These are phyloP conservation scores for Liriodendron chinense DNA, from an alignment of 164 flowering plant genomes.

Conservation along the genomic window DNA sequence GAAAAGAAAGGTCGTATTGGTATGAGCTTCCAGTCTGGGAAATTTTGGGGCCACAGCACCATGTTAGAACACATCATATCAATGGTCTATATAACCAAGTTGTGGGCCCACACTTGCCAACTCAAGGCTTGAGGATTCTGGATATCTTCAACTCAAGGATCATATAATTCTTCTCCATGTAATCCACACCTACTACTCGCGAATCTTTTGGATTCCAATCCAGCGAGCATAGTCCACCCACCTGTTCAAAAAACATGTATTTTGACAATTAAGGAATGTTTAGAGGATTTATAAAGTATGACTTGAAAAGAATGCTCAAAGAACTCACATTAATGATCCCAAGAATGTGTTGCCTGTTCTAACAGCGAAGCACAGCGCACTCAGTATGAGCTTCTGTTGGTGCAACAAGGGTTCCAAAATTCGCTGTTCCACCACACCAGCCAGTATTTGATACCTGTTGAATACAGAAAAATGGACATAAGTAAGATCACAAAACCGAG, in stretches of 20 bases:
- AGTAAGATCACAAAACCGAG: too few relatives aligned
- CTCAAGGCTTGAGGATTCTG: not conserved
- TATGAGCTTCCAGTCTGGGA: not conserved
- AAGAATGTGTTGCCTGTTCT: conserved; percentile 94
- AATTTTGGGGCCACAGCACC: not conserved
- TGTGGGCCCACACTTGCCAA: not conserved
- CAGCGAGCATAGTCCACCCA: conserved; percentile 97
- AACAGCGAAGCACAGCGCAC: conserved; percentile 88
- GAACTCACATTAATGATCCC: conserved; percentile 88
- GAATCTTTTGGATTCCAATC: conserved; percentile 72
- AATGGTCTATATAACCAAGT: not conserved
- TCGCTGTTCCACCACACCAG: conserved; percentile 92
- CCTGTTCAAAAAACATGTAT: conserved; percentile 38
- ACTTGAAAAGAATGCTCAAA: not conserved
- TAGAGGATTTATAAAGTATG: not conserved
- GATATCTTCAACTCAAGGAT: not conserved
- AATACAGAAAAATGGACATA: conserved; percentile 1
- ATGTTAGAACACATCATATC: not conserved
- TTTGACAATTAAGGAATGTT: not conserved
- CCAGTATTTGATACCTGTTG: conserved; percentile 85
- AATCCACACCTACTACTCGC: conserved; percentile 27
- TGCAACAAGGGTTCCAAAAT: conserved; percentile 84
- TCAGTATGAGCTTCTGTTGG: conserved; percentile 70
- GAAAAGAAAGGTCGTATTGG: not conserved
- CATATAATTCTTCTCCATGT: not conserved